phyloP scores from a whole-genome alignment of 2,329 filamentous ascomycete species.

The Scytalidium sp. region DNA sequence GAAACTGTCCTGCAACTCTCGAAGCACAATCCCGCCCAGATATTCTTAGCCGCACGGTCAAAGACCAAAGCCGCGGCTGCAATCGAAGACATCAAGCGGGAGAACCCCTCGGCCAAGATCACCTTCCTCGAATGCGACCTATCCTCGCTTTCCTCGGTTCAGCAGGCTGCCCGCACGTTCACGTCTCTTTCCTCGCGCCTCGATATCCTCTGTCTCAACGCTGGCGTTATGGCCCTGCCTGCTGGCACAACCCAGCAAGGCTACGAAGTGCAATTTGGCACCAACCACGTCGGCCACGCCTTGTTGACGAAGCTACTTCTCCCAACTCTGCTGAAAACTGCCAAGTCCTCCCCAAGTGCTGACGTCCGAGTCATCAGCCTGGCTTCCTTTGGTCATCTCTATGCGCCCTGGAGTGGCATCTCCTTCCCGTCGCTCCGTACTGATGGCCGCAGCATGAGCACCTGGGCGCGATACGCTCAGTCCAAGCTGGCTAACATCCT shows the following conservation, averaged over 20 bases:
- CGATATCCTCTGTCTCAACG: conserved; percentile 45
- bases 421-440: conserved; percentile 29
- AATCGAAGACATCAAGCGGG: conserved; percentile 34
- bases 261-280: conserved; percentile 47
- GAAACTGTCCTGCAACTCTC: conserved; percentile 37
- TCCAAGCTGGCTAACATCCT: conserved; percentile 47
- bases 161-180: conserved; percentile 36
- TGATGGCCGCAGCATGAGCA: conserved; percentile 16
- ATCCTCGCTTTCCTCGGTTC: conserved; percentile 39
- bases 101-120: conserved; percentile 20
- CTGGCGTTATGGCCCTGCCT: conserved; percentile 40
- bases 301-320: conserved; percentile 38
- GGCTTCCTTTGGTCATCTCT: conserved; percentile 10
- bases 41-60: conserved; percentile 35
- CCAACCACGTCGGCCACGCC: conserved; percentile 48
- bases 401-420: conserved; percentile 18
- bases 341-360: conserved; percentile 5
- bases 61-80: conserved; percentile 33
- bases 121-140: conserved; percentile 43
- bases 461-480: conserved; percentile 38
- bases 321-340: conserved; percentile 28
- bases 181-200: conserved; percentile 29
- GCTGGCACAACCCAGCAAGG: conserved; percentile 38
- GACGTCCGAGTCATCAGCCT: conserved; percentile 18
- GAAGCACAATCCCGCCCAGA: conserved; percentile 35